Evolutionary conservation across 495 filamentous ascomycete genomes (phyloP).

Genomic region (Penicillium canariense): DNA sequence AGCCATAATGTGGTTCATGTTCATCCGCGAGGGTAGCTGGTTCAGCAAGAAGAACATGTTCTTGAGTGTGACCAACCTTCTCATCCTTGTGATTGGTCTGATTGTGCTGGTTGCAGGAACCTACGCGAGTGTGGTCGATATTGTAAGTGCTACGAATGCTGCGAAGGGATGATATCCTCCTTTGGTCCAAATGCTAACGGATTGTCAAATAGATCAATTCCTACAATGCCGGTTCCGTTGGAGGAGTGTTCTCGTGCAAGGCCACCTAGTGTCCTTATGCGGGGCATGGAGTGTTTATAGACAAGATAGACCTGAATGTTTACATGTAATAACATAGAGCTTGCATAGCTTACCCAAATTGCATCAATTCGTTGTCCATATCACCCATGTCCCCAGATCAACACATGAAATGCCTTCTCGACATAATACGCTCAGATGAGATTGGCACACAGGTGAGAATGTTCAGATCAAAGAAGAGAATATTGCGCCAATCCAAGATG

Average conservation of each 20-base stretch:
- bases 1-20: conserved; percentile 60
- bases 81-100: neutral
- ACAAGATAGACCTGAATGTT: neutral
- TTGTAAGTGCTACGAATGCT: neutral
- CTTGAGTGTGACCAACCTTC: neutral
- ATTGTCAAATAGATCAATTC: neutral
- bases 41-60: conserved; percentile 1
- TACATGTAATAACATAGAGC: neutral
- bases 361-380: neutral
- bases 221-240: neutral
- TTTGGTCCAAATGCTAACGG: neutral
- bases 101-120: conserved; percentile 2
- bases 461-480: too few relatives aligned
- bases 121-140: neutral
- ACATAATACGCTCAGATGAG: too few relatives aligned
- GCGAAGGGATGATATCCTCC: too few relatives aligned
- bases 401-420: neutral
- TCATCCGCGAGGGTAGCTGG: conserved; percentile 39
- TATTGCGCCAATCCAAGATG: too few relatives aligned
- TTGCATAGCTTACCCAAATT: neutral
- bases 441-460: too few relatives aligned
- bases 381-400: neutral
- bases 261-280: neutral
- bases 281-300: conserved; percentile 1
- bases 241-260: conserved; percentile 1